Evolutionary conservation across 2,329 filamentous ascomycete species (phyloP).

Genomic region (Endothia cerciana): DNA sequence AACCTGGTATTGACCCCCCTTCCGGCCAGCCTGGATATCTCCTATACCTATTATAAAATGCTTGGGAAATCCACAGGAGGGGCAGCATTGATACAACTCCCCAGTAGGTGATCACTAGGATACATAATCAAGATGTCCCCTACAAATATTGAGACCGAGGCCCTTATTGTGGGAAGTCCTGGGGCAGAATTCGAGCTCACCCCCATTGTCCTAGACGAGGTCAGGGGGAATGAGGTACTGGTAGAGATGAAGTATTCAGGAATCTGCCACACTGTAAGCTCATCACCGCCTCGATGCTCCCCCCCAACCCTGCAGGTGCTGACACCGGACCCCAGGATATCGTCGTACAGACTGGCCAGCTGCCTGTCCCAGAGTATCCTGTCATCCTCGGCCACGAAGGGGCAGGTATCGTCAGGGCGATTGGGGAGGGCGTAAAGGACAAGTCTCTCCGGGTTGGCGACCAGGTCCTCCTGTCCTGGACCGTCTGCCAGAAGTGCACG

Average conservation of each 20-base stretch:
- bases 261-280: slow-evolving; percentile 23
- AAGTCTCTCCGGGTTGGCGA: slow-evolving; percentile 38
- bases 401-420: slow-evolving; percentile 35
- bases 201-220: slow-evolving; percentile 22
- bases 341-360: slow-evolving; percentile 34
- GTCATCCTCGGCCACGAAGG: slow-evolving; percentile 38
- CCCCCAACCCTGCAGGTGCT: no score
- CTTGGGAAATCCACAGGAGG: not conserved
- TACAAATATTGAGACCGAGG: slow-evolving; percentile 26
- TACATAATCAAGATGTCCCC: slow-evolving; percentile 6
- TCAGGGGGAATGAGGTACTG: slow-evolving; percentile 24
- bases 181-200: slow-evolving; percentile 24
- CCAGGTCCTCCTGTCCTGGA: slow-evolving; percentile 41
- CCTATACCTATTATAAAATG: not conserved
- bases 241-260: slow-evolving; percentile 28
- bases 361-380: slow-evolving; percentile 34
- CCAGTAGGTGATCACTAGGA: not conserved
- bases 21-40: not conserved
- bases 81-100: not conserved
- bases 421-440: slow-evolving; percentile 36
- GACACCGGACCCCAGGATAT: slow-evolving; percentile 33
- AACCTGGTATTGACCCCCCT: not conserved
- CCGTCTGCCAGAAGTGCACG: slow-evolving; percentile 39
- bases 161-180: slow-evolving; percentile 17
- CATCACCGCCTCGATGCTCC: not conserved